Conservation (phyloP, 2,329 filamentous ascomycete genomes). For the Fusarium clavum region DNA sequence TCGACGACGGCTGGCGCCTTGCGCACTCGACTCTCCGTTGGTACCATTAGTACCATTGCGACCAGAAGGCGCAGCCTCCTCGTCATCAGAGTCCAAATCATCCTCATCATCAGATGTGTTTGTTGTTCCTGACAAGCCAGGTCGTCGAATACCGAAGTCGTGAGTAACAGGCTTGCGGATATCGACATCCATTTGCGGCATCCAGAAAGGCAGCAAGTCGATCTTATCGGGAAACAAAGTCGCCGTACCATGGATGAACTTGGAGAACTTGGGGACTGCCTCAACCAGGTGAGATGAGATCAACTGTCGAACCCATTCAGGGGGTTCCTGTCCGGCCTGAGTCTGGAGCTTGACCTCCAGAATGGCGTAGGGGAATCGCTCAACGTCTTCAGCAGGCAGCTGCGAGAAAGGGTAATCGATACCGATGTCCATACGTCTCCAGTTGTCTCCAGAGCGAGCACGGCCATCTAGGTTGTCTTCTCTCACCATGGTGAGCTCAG, state of each 20-base stretch:
- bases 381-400: conserved; percentile 84
- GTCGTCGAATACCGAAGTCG: conserved; percentile 89
- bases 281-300: conserved; percentile 95
- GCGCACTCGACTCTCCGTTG: conserved; percentile 55
- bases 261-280: conserved; percentile 99
- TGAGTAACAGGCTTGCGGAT: conserved; percentile 93
- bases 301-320: conserved; percentile 95
- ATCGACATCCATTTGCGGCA: conserved; percentile 97
- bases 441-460: conserved; percentile 83
- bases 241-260: conserved; percentile 96
- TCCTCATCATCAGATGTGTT: conserved; percentile 84
- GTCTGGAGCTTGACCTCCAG: conserved; percentile 98
- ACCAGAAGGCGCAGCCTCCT: conserved; percentile 53
- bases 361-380: conserved; percentile 94
- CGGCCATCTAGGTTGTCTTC: conserved; percentile 94
- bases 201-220: conserved; percentile 93
- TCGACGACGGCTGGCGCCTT: conserved; percentile 54
- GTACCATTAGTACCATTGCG: conserved; percentile 38
- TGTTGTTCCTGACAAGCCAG: conserved; percentile 78
- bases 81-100: conserved; percentile 75
- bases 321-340: conserved; percentile 92
- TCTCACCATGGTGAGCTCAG: conserved; percentile 92
- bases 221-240: conserved; percentile 89
- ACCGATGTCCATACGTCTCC: conserved; percentile 96
- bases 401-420: conserved; percentile 96